Conservation (phyloP, 768 basidiomycete species). For the Filobasidium wieringae region DNA sequence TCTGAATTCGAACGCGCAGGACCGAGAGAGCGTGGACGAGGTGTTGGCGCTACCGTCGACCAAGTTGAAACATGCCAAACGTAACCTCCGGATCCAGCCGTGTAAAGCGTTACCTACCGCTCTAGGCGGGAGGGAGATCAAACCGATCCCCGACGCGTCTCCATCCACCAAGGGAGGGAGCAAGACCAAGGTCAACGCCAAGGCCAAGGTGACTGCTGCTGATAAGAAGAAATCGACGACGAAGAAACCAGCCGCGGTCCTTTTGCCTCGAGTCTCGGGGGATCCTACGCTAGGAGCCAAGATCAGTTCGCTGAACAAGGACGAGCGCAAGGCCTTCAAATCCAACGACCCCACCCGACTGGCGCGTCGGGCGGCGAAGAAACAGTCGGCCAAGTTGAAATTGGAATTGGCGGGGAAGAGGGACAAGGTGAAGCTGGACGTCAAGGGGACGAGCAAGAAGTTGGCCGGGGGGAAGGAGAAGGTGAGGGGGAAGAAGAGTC, state of each 20-base stretch:
- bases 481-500: constrained; percentile 37
- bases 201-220: constrained; percentile 17
- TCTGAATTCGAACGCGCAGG: too few species aligned
- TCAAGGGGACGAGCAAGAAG: constrained; percentile 15
- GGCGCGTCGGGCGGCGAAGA: constrained; percentile 77
- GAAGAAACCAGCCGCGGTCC: constrained; percentile 25
- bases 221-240: constrained; percentile 14
- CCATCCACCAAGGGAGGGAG: constrained; percentile 5
- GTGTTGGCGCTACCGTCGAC: constrained; percentile 63
- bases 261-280: constrained; percentile 49
- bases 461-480: constrained; percentile 20
- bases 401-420: constrained; percentile 16
- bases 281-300: constrained; percentile 70
- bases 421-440: constrained; percentile 34
- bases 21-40: constrained; percentile 84
- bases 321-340: constrained; percentile 75
- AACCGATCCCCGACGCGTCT: constrained; percentile 25
- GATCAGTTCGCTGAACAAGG: constrained; percentile 64
- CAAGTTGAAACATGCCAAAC: constrained; percentile 83
- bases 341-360: constrained; percentile 65
- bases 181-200: constrained; percentile 22
- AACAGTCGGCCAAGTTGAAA: constrained; percentile 47
- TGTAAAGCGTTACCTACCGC: constrained; percentile 59
- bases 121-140: constrained; percentile 13
- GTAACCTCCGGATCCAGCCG: constrained; percentile 77